Conservation (phyloP, 257 asterid genomes). For the Solanum piurae region DNA sequence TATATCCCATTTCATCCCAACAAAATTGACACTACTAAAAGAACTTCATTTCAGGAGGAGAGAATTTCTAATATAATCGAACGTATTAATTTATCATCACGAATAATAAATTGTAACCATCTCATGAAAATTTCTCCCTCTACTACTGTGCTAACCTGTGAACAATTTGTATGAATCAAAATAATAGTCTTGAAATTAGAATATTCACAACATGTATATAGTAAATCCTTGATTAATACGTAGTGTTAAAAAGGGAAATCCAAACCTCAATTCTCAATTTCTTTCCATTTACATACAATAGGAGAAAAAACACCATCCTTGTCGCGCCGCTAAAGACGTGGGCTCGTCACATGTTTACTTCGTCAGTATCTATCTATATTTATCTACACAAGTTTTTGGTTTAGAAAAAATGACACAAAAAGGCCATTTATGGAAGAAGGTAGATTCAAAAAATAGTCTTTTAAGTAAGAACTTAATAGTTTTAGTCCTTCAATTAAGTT, state of each 20-base stretch:
- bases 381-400: no score
- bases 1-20: no score
- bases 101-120: slow-evolving; percentile 34
- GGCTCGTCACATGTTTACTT: no score
- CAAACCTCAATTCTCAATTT: background rate
- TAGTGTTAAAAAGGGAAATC: background rate
- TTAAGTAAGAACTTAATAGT: no score
- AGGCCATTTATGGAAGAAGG: no score
- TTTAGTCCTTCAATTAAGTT: no score
- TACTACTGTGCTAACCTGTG: slow-evolving; percentile 38
- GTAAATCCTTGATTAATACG: background rate
- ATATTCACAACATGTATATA: background rate
- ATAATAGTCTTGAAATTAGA: background rate
- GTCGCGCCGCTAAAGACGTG: no score
- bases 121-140: slow-evolving; percentile 34
- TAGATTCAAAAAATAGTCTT: no score
- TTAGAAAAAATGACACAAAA: no score
- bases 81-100: slow-evolving; percentile 36
- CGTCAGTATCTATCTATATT: no score
- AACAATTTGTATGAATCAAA: background rate
- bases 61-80: slow-evolving; percentile 24
- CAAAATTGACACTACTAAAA: background rate
- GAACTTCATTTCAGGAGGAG: slow-evolving; percentile 35
- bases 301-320: no score
- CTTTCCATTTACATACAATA: no score